Percentiles rank a stretch among this genome's conserved stretches.
Evolutionary conservation across 2,329 filamentous ascomycete genomes (phyloP).

Genomic region (Beauveria caledonica): DNA sequence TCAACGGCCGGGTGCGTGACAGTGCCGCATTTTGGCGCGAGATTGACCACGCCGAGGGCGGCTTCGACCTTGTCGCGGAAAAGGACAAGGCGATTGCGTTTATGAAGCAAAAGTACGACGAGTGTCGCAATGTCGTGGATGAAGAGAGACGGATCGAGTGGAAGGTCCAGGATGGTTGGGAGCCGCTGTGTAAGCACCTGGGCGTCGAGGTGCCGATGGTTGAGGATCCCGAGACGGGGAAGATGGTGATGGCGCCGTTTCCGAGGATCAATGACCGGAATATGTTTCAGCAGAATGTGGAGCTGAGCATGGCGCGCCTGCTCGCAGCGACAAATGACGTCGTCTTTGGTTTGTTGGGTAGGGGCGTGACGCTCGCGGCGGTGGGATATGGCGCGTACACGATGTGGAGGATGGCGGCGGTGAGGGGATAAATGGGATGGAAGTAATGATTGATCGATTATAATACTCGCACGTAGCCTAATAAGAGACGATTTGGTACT

Average conservation of each 20-base stretch:
- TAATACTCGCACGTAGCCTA: no score
- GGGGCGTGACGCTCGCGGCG: neutral
- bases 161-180: conserved; percentile 31
- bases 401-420: neutral
- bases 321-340: neutral
- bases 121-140: conserved; percentile 27
- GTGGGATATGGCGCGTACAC: neutral
- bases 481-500: no score
- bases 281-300: conserved; percentile 8
- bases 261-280: conserved; percentile 16
- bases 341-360: neutral
- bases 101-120: conserved; percentile 29
- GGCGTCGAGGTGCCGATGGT: conserved; percentile 28
- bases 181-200: conserved; percentile 32
- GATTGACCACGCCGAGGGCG: neutral
- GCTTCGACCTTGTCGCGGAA: conserved; percentile 24
- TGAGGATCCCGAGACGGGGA: conserved; percentile 20
- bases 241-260: conserved; percentile 15
- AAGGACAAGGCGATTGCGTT: conserved; percentile 30
- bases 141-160: conserved; percentile 29
- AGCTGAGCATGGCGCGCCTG: conserved; percentile 5
- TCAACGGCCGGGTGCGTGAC: conserved; percentile 10
- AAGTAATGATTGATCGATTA: no score
- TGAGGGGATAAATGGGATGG: neutral
- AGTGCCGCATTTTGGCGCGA: conserved; percentile 5